Percentiles rank a stretch among this genome's conserved stretches.
Evolutionary conservation across 768 basidiomycete genomes (phyloP).

Genomic region (Kwoniella heveanensis): DNA sequence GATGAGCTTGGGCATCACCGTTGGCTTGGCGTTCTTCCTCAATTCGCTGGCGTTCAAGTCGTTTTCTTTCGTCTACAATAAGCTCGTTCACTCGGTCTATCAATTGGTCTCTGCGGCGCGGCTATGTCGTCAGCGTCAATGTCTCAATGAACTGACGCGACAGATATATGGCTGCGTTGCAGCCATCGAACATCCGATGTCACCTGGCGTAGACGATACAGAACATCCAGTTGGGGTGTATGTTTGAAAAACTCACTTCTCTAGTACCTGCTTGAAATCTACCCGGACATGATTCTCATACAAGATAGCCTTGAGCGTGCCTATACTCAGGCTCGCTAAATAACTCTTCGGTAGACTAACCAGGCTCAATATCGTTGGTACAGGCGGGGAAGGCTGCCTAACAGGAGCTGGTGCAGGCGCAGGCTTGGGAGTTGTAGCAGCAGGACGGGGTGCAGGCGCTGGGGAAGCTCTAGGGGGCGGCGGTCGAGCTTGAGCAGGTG

Average conservation of each 20-base stretch:
- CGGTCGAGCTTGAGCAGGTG: constrained; percentile 33
- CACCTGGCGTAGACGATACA: too few relatives aligned
- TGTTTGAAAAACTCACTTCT: constrained; percentile 62
- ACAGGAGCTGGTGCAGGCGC: constrained; percentile 54
- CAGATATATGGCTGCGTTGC: too few relatives aligned
- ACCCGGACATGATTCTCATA: constrained; percentile 73
- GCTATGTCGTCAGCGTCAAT: not conserved
- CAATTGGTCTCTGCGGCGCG: constrained; percentile 36
- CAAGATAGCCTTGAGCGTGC: constrained; percentile 74
- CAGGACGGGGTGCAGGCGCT: constrained; percentile 37
- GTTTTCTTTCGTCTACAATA: constrained; percentile 49
- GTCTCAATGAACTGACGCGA: too few relatives aligned
- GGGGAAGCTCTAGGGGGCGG: constrained; percentile 21
- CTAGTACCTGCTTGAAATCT: constrained; percentile 66
- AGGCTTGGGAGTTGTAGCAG: constrained; percentile 51
- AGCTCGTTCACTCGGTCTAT: constrained; percentile 50
- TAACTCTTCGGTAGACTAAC: constrained; percentile 65
- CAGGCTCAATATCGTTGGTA: constrained; percentile 70
- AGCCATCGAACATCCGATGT: too few relatives aligned
- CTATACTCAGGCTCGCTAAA: constrained; percentile 67
- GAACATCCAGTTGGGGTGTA: too few relatives aligned
- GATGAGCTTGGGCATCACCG: constrained; percentile 10
- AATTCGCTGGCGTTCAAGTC: constrained; percentile 48
- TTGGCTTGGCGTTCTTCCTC: constrained; percentile 44
- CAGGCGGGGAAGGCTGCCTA: constrained; percentile 57